phyloP scores from a whole-genome alignment of 352 stramenopile genomes.

The Pythium plurisporium region DNA sequence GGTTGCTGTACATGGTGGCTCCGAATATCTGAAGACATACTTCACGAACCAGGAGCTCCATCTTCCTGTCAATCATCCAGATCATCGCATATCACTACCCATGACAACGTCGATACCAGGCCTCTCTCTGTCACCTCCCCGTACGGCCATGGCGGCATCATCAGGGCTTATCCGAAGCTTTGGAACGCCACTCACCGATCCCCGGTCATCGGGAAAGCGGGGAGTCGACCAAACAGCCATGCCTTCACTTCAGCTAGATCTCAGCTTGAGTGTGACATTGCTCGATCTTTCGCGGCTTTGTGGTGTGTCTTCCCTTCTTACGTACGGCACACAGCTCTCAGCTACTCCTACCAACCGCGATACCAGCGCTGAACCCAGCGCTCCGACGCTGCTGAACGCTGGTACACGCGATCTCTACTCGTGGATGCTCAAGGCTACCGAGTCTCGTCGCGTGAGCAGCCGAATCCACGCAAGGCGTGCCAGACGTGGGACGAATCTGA shows the following conservation, averaged over 20 bases:
- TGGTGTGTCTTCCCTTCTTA: slow-evolving; percentile 68
- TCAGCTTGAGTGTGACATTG: slow-evolving; percentile 67
- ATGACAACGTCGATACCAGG: slow-evolving; percentile 27
- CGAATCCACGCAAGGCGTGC: slow-evolving; percentile 5
- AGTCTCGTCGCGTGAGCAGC: slow-evolving; percentile 3
- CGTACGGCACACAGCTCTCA: slow-evolving; percentile 39
- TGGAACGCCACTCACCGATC: background rate
- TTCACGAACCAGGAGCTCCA: slow-evolving; percentile 67
- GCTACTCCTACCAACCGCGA: background rate
- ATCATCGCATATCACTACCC: slow-evolving; percentile 59
- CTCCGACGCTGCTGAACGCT: slow-evolving; percentile 6
- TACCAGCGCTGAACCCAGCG: background rate
- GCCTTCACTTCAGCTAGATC: slow-evolving; percentile 45
- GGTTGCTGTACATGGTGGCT: slow-evolving; percentile 56
- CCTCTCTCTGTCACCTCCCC: slow-evolving; percentile 43
- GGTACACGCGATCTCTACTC: slow-evolving; percentile 17
- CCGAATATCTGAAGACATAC: slow-evolving; percentile 71
- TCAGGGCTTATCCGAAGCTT: slow-evolving; percentile 6
- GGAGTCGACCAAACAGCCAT: slow-evolving; percentile 35
- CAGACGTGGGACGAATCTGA: slow-evolving; percentile 1
- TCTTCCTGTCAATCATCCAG: slow-evolving; percentile 60
- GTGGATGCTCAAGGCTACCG: slow-evolving; percentile 25
- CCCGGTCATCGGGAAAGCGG: slow-evolving; percentile 36
- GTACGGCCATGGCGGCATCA: slow-evolving; percentile 20
- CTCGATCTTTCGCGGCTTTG: slow-evolving; percentile 74